Percentiles rank a stretch among this genome's conserved stretches.
phyloP scores from a whole-genome alignment of 2,329 filamentous ascomycete species.

The Colletotrichum tofieldiae region DNA sequence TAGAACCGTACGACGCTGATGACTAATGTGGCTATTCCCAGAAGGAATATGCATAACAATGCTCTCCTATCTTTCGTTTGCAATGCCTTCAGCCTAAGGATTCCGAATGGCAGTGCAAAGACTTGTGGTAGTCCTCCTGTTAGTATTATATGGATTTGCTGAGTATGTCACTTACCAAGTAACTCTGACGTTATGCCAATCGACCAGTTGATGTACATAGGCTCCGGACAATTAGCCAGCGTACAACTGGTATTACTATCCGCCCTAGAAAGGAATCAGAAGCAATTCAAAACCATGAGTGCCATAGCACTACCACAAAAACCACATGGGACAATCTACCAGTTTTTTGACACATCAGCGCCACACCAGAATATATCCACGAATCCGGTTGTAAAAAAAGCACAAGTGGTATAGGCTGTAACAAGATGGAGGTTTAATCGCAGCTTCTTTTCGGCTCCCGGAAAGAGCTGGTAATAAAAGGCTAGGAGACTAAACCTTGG shows the following conservation, averaged over 20 bases:
- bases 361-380: conserved; percentile 13
- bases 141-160: neutral
- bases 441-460: neutral
- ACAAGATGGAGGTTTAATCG: neutral
- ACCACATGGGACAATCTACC: neutral
- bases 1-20: neutral
- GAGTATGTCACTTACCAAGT: neutral
- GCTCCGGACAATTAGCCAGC: neutral
- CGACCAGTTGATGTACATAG: conserved; percentile 11
- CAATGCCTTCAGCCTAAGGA: neutral
- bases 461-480: conserved; percentile 13
- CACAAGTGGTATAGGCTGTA: neutral
- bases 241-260: neutral
- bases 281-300: too few species aligned
- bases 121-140: neutral
- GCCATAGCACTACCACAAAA: neutral
- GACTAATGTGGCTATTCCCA: neutral
- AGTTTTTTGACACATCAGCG: neutral
- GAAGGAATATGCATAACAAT: neutral
- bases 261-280: neutral
- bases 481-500: conserved; percentile 8
- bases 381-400: neutral
- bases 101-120: conserved; percentile 7
- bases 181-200: conserved; percentile 5
- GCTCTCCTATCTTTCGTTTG: conserved; percentile 6